Evolutionary conservation across 257 asterid species (phyloP), one percentile per base, ranked within the genome.

Genomic region (Forsythia suspensa): DNA sequence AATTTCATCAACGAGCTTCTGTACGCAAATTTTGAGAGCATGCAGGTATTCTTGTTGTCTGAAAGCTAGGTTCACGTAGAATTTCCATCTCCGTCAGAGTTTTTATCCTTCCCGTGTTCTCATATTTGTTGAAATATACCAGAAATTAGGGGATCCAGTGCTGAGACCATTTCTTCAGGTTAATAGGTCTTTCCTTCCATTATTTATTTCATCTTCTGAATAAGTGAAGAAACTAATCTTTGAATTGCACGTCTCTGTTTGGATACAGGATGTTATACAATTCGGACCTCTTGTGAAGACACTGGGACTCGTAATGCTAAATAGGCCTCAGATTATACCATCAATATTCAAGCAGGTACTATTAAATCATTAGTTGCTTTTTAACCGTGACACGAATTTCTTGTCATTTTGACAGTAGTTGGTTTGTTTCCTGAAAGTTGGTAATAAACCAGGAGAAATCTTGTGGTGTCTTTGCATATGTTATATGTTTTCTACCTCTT

Each of bases 81-180:
- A 13, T 24, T 3, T 8, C 76, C 42, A 34, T 69, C 39, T 70
- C 52, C 12, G 8, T 48, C 48, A n/a, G n/a, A n/a, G n/a, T n/a
- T n/a, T n/a, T 24, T 6, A 75, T 44, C 18, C 36, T 70, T 76
- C 71, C 29, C 39, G 11, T 71, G 39, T 39, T 41, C 10, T 21
- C 41, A 29, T 57, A 18, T 55, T 77, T 37, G 67, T 78, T 52
- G 13, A 48, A 41, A 70, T 43, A 63, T 39, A 21, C 40, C 87
- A 95, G 98, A 89, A 87, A 86, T 92, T 95, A 24, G 99, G 99
- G 29, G 98, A 95, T 82, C 97, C 97, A 0, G 99, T 95, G 87
- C 91, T 95, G 80, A 88, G 98, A 76, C 99, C 99, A 12, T 95
- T 95, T 87, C 99, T 95, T 82, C 99, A 95, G 98, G 98, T 94